Base-by-base conservation (phyloP, 805 yeast genomes). In the Ogataea polymorpha region DNA sequence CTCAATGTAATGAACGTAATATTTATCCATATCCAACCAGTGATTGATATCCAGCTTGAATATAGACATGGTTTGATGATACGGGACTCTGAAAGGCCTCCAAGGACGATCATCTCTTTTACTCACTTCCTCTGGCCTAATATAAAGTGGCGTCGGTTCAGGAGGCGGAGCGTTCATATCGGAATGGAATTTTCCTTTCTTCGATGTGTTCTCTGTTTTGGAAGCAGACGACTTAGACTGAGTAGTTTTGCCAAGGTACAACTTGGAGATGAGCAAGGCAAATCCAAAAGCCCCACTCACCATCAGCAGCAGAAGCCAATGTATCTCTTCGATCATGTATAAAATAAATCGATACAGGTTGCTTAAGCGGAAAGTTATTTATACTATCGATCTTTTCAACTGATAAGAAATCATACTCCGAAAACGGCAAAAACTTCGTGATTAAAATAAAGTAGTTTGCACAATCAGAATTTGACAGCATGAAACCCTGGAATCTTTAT, bases 41-140 rank as follows among this genome's bases (percentile, higher is more conserved):
- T 82, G 84, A 59, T 82, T 81, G 26, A 80, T 67, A 55, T 82
- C 86, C n/a, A 82, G 68, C 56, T 77, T 79, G 66, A 72, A 82
- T 35, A 82, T 80, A 12, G 83, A 74, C 89, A 82, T 82, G 2
- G 88, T 82, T 61, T 82, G 89, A 59, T 82, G 87, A 55, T 82
- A 82, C 21, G 89, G 89, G 81, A 85, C 80, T 54, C 89, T 67
- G 63, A 82, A 82, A 7, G 88, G 88, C 62, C 89, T 69, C 89
- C 89, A 82, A 10, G 89, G 88, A 56, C 89, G 68, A 52, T 80
- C 89, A 51, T 82, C 86, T 54, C 80, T 79, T 17, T 71, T 72
- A 47, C 67, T 65, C 9, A 81, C 84, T 50, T 79, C 78, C 35
- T 82, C 87, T 2, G 86, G 85, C 0, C 85, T 80, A 37, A 82